Evolutionary conservation across 2,329 filamentous ascomycete genomes (phyloP).

Genomic region (Sporothrix humicola): DNA sequence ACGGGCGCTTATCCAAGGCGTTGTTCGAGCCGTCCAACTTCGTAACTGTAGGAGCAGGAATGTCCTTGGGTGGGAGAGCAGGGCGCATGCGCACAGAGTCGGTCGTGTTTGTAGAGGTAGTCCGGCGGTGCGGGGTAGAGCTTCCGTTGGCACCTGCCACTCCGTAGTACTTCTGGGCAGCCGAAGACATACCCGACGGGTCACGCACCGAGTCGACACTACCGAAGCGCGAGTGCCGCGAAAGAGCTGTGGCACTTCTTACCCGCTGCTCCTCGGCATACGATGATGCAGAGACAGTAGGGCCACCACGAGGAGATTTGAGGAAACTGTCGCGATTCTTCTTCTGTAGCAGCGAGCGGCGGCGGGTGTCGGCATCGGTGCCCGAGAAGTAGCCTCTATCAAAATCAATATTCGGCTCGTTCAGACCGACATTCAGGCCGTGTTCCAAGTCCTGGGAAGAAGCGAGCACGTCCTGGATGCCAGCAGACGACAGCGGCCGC

Average conservation of each 20-base stretch:
- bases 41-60: conserved; percentile 62
- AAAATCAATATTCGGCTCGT: conserved; percentile 64
- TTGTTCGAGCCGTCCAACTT: conserved; percentile 57
- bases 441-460: conserved; percentile 48
- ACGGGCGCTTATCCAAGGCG: conserved; percentile 46
- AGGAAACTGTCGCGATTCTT: conserved; percentile 73
- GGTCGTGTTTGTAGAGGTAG: conserved; percentile 64
- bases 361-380: conserved; percentile 73
- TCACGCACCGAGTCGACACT: conserved; percentile 78
- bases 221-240: conserved; percentile 76
- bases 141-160: conserved; percentile 43
- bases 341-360: conserved; percentile 77
- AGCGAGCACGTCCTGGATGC: conserved; percentile 53
- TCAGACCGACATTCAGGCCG: conserved; percentile 48
- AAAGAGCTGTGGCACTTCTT: conserved; percentile 68
- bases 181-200: conserved; percentile 59
- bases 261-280: conserved; percentile 75
- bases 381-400: conserved; percentile 95
- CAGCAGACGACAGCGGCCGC: conserved; percentile 60
- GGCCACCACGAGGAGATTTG: conserved; percentile 62
- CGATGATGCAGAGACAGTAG: conserved; percentile 42
- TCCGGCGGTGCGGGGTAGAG: conserved; percentile 59
- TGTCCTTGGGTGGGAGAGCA: conserved; percentile 59
- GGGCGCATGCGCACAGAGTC: conserved; percentile 56
- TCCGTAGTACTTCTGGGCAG: conserved; percentile 73